Conservation (phyloP, 164 flowering plant species). For the Magnolia kwangsiensis region DNA sequence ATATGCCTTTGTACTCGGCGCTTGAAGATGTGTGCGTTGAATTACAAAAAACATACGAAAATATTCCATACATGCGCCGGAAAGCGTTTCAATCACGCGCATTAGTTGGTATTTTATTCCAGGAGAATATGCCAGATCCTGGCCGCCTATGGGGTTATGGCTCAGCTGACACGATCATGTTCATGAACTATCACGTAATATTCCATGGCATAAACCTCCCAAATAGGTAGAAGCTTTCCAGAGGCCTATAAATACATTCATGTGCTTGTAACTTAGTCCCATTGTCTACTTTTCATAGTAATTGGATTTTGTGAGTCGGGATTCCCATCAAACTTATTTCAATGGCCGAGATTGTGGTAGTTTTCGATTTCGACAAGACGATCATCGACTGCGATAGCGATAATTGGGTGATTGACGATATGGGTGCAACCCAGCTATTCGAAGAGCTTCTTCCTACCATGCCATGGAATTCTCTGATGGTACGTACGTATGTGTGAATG, state of each 20-base stretch:
- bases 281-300: not conserved
- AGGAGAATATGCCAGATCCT: not conserved
- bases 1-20: not conserved
- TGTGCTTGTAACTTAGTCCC: not conserved
- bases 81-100: not conserved
- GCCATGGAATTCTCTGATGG: constrained; percentile 90
- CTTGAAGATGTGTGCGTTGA: not conserved
- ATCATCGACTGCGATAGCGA: constrained; percentile 80
- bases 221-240: not conserved
- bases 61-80: not conserved
- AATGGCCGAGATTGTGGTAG: constrained; percentile 32
- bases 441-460: constrained; percentile 48
- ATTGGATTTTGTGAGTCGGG: not conserved
- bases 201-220: not conserved
- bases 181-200: not conserved
- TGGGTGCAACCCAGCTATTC: constrained; percentile 61
- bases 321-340: not conserved
- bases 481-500: constrained; percentile 11
- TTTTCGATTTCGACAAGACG: constrained; percentile 84
- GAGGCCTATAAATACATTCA: not conserved
- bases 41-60: not conserved
- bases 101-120: not conserved
- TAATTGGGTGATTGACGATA: constrained; percentile 62
- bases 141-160: not conserved
- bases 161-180: not conserved